phyloP scores from a whole-genome alignment of 331 rosid genomes.

The Saraca asoca region DNA sequence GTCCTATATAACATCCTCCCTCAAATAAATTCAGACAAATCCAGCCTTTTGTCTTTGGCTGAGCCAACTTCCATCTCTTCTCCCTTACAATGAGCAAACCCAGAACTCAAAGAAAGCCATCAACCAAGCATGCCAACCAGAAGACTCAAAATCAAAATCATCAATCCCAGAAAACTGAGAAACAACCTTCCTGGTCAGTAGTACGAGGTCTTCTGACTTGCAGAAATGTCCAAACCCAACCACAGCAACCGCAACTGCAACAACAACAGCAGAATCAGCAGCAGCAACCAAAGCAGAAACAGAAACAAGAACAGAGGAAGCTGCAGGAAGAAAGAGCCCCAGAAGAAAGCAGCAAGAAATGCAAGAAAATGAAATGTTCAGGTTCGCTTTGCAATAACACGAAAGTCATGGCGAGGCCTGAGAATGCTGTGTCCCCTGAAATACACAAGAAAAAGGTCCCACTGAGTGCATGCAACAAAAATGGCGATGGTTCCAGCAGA shows the following conservation, averaged over 20 bases:
- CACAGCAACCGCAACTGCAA: slow-evolving; percentile 42
- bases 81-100: slow-evolving; percentile 56
- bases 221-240: slow-evolving; percentile 59
- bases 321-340: slow-evolving; percentile 50
- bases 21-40: slow-evolving; percentile 25
- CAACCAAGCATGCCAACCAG: slow-evolving; percentile 45
- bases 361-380: slow-evolving; percentile 92
- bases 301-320: slow-evolving; percentile 42
- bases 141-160: slow-evolving; percentile 42
- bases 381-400: slow-evolving; percentile 91
- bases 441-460: too few species aligned
- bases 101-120: slow-evolving; percentile 48
- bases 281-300: slow-evolving; percentile 35
- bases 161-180: slow-evolving; percentile 59
- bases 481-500: slow-evolving; percentile 53
- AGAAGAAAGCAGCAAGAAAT: slow-evolving; percentile 65
- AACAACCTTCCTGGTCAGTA: slow-evolving; percentile 75
- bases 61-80: slow-evolving; percentile 33
- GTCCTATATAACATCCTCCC: not conserved
- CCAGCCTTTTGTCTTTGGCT: slow-evolving; percentile 35
- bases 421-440: slow-evolving; percentile 35
- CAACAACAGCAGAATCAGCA: slow-evolving; percentile 25
- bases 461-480: slow-evolving; percentile 18
- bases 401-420: slow-evolving; percentile 68
- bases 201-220: slow-evolving; percentile 77